Base-by-base conservation (phyloP, 169 alveolate species). In the Eimeria sp. region DNA sequence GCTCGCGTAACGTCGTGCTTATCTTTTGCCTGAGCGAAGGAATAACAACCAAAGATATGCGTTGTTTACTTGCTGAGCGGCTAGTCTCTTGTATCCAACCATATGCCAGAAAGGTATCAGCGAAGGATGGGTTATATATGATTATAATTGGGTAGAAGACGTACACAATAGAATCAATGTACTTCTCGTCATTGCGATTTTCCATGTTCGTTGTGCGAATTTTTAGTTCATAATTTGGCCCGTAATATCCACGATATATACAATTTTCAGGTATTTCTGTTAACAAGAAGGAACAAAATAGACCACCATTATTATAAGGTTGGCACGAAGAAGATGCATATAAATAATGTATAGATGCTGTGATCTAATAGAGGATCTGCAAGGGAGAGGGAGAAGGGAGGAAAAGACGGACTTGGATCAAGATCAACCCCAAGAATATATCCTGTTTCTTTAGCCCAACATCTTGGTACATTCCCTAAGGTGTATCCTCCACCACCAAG, bases 361-460 rank as follows among this genome's bases (percentile, higher is more conserved):
- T 4, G 6, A 7, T 14, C 61, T 4, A 54, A 54, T 11, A 54
- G 20, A 11, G 61, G 61, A 11, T 7, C 1, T 1, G 4, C 61
- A 14, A 54, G 16, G 20, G 20, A 54, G 16, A 54, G 61, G 16
- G 61, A 54, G 16, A 54, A 7, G 61, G 61, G 61, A 54, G 2
- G 0, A 11, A 54, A 54, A 70, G 63, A 45, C 95, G 43, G 54
- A 75, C 97, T 57, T 11, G 95, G 95, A 30, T 63, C 76, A 43
- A 95, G 95, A 4, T 72, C 65, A 10, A 72, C 63, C 0, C 95
- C 95, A 7, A 95, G 67, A 43, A 91, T 49, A 54, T 49, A n/a
- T 11, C 78, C 89, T 3, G 97, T 89, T 97, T 99, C 99, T 96
- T 99, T 98, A n/a, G 99, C 99, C 99, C 99, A 99, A 95, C 99